A percentile compares a stretch with the other conserved stretches of the same genome.
These are phyloP conservation scores for Euclidium syriacum DNA, from an alignment of 345 rosid species.

Conservation along the genomic window DNA sequence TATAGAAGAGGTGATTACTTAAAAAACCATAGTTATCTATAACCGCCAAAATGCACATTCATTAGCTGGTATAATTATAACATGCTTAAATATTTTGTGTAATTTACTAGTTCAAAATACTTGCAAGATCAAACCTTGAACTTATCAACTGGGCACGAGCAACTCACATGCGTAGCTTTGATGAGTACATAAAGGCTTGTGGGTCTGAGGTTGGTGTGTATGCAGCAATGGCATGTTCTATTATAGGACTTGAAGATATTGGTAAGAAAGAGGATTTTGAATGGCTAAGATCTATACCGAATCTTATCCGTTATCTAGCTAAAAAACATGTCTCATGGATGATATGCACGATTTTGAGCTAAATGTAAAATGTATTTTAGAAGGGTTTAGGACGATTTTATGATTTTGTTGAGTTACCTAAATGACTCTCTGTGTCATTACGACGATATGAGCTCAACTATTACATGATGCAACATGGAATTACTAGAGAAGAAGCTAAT, in stretches of 20 bases:
- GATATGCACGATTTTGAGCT: neutral
- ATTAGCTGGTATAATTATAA: too few relatives aligned
- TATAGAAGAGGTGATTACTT: neutral
- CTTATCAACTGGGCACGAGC: neutral
- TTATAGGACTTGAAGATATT: neutral
- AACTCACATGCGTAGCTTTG: neutral
- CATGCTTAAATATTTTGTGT: too few relatives aligned
- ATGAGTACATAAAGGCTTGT: neutral
- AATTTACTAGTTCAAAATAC: neutral
- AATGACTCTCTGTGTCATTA: neutral
- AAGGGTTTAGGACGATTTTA: too few relatives aligned
- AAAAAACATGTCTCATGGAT: neutral
- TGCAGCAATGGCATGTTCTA: neutral
- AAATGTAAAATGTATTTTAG: too few relatives aligned
- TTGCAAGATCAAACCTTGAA: neutral
- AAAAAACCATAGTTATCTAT: neutral
- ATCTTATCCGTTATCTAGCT: neutral
- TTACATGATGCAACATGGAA: neutral
- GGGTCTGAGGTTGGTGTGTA: neutral
- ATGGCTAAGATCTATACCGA: neutral
- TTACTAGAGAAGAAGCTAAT: neutral
- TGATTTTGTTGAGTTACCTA: neutral
- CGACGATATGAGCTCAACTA: slow-evolving; percentile 19
- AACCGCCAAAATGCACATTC: too few relatives aligned
- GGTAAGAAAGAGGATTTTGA: neutral